Conservation (phyloP, 1,284 basidiomycete species). For the Mycena sp. region DNA sequence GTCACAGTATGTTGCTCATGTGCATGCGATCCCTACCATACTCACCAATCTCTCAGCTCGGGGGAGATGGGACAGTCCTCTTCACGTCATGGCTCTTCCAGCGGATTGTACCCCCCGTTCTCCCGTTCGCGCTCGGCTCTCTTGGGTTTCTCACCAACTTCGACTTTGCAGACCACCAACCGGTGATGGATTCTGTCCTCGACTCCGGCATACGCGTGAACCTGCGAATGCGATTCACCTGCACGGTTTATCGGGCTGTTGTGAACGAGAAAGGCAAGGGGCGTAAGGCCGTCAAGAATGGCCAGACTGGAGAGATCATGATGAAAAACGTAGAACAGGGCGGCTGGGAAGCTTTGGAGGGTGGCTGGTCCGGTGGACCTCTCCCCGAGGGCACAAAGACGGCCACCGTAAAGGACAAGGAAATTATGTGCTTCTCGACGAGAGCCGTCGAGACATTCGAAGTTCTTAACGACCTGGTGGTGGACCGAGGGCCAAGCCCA, state of each 20-base stretch:
- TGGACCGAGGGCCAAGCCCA: constrained; percentile 97
- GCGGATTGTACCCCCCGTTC: constrained; percentile 95
- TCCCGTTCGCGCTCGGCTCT: constrained; percentile 98
- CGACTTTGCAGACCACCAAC: constrained; percentile 89
- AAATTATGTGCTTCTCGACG: constrained; percentile 98
- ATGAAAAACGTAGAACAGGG: constrained; percentile 90
- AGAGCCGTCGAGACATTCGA: constrained; percentile 97
- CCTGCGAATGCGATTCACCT: constrained; percentile 98
- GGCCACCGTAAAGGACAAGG: constrained; percentile 81
- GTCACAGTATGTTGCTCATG: constrained; percentile 78
- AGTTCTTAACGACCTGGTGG: constrained; percentile 97
- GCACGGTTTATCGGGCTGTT: constrained; percentile 95
- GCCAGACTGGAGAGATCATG: constrained; percentile 92
- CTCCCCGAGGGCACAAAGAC: constrained; percentile 53
- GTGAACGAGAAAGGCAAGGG: constrained; percentile 74
- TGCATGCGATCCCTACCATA: constrained; percentile 10
- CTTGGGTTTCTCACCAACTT: constrained; percentile 99
- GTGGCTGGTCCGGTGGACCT: constrained; percentile 62
- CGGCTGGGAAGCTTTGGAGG: constrained; percentile 95
- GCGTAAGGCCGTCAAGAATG: constrained; percentile 90
- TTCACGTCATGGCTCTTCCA: constrained; percentile 99
- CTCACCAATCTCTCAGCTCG: constrained; percentile 67
- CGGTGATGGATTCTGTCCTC: constrained; percentile 90
- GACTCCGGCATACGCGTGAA: constrained; percentile 97
- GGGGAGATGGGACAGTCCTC: constrained; percentile 97